Base-by-base conservation (phyloP, 2,329 filamentous ascomycete species). In the Colletotrichum zoysiae region DNA sequence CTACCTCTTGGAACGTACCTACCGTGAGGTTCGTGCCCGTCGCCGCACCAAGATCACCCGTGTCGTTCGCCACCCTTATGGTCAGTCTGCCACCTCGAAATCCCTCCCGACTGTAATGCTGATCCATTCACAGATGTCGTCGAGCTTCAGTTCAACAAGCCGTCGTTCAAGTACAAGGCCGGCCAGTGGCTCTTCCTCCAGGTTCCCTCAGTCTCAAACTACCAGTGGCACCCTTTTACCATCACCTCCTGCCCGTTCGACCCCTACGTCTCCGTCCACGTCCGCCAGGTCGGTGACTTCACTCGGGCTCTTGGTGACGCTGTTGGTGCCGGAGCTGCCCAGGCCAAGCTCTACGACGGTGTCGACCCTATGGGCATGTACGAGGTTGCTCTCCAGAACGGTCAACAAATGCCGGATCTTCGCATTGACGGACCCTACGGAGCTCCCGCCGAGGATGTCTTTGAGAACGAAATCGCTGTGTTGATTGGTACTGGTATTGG, bases 191-290 rank as follows among this genome's bases (percentile, higher is more conserved):
- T 98, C 48, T 98, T 98, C 86, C 87, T 99, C 71, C 95, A 98
- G 81, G 91, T 97, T 33, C 96, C 96, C 0, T 92, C 93, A 8
- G 90, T 99, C 65, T 97, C 94, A 75, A 89, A 87, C 77, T 91
- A 94, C 79, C 95, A 99, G 84, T 99, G 96, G 96, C 96, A 99
- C 83, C 96, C 96, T 1, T 99, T 98, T 81, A 99, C 96, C 78
- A 98, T 99, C 82, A 99, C 96, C 2, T 98, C 96, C 12, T 99
- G 96, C 83, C 96, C 96, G 6, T 96, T 94, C 79, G 96, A 99
- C 78, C 93, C 94, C 0, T 98, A 98, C 79, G 90, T 98, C 75
- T 97, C 94, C 50, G 89, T 99, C 40, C 96, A 99, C 82, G 91
- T 99, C 70, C 93, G 96, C 60, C 96, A 98, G 84, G 95, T 98